Base-by-base conservation (phyloP, 768 basidiomycete genomes). In the Kwoniella mangroviensis region DNA sequence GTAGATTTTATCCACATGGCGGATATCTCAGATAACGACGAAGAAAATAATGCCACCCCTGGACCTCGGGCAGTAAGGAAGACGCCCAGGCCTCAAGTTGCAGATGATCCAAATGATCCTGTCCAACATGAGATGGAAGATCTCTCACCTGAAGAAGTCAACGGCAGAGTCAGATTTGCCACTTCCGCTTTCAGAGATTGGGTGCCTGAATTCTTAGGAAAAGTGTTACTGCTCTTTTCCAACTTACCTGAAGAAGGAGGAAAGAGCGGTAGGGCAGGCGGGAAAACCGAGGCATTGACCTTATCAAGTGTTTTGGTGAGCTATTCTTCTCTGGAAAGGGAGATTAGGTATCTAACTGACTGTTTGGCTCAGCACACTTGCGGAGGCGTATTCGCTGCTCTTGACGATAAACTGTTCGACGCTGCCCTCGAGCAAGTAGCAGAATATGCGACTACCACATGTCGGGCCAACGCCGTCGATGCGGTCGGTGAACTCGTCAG, bases 401-500 rank as follows among this genome's bases (percentile, higher is more conserved):
- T 93, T 22, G 88, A 92, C 26, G 91, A 92, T 80, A 89, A 90
- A 12, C 90, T 92, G 22, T 88, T 87, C 34, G 87, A 88, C 40
- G 90, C 91, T 2, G 91, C 92, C 13, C 85, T 98, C 73, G 91
- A 91, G 73, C 86, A 96, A 55, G 89, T 94, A 52, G 91, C 86
- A 75, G 89, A 94, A 63, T 96, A 97, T 78, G 91, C 89, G 0
- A 92, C 91, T n/a, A 89, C 91, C 2, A 94, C 93, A 73, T 90
- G 91, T 3, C 92, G 93, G 76, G 90, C 92, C 52, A 98, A 97
- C 81, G 89, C 92, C n/a, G 92, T 95, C 61, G 87, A 90, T 65
- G 92, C 93, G 3, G 91, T 97, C 73, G 92, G 93, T 1, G 92
- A 94, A 72, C 88, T 98, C 12, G 88, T 98, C 45, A 88, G 90